Conservation (phyloP, 495 filamentous ascomycete species). For the Penicillium egyptiacum region DNA sequence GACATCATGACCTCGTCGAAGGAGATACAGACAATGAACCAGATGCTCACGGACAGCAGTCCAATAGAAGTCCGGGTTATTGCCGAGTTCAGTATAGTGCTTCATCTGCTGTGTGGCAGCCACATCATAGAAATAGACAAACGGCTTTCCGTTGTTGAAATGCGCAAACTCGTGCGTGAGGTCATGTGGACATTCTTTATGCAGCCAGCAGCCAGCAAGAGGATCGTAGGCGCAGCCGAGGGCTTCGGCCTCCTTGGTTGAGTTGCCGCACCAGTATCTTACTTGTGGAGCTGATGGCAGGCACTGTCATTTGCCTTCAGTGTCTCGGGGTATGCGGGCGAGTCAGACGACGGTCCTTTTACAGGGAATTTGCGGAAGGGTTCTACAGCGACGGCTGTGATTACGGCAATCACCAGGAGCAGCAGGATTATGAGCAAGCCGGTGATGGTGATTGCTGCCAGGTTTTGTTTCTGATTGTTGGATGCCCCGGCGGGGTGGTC, state of each 20-base stretch:
- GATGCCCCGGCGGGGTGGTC: not conserved
- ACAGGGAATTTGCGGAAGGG: slow-evolving; percentile 15
- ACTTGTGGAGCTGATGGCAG: slow-evolving; percentile 10
- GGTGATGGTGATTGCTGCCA: slow-evolving; percentile 16
- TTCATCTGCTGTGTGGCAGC: slow-evolving; percentile 17
- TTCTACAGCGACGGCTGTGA: slow-evolving; percentile 12
- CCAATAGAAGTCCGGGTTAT: slow-evolving; percentile 16
- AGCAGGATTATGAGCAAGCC: slow-evolving; percentile 12
- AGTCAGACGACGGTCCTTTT: not conserved
- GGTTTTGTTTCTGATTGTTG: slow-evolving; percentile 9
- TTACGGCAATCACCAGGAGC: slow-evolving; percentile 9
- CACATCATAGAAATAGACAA: slow-evolving; percentile 20
- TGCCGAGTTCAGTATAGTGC: slow-evolving; percentile 16
- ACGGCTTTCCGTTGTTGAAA: slow-evolving; percentile 21
- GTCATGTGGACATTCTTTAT: slow-evolving; percentile 16
- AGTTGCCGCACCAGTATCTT: slow-evolving; percentile 16
- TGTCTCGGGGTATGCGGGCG: not conserved
- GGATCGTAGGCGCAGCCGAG: slow-evolving; percentile 18
- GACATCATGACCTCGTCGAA: slow-evolving; percentile 17
- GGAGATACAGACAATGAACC: slow-evolving; percentile 20
- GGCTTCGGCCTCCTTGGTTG: slow-evolving; percentile 13
- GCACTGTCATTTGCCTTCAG: slow-evolving; percentile 14
- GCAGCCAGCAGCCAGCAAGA: slow-evolving; percentile 19
- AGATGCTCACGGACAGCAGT: slow-evolving; percentile 18
- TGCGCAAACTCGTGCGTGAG: slow-evolving; percentile 12